These are phyloP conservation scores for Thyridium curvatum DNA, from an alignment of 2,329 filamentous ascomycete species.

Conservation along the genomic window DNA sequence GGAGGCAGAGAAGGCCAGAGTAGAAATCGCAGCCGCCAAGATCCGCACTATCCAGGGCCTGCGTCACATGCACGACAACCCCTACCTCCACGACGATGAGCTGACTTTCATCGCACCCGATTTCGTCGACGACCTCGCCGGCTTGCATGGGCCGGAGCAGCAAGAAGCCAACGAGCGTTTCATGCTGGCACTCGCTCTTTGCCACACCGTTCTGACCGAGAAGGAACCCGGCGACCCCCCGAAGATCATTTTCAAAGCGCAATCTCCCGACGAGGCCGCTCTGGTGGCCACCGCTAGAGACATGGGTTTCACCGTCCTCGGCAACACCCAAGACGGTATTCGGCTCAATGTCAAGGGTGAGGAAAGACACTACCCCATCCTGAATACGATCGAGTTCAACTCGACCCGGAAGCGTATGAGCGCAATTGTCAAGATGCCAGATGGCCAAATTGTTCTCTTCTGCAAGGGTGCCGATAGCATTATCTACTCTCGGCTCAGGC, in stretches of 20 bases:
- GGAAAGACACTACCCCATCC: slow-evolving; percentile 76
- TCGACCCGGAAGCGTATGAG: slow-evolving; percentile 97
- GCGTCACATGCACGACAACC: slow-evolving; percentile 77
- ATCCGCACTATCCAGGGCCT: slow-evolving; percentile 65
- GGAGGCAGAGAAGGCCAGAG: slow-evolving; percentile 64
- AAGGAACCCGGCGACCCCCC: slow-evolving; percentile 84
- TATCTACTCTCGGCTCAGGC: slow-evolving; percentile 86
- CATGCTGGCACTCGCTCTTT: slow-evolving; percentile 92
- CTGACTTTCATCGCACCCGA: slow-evolving; percentile 90
- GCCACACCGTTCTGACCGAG: slow-evolving; percentile 93
- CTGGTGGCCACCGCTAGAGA: slow-evolving; percentile 91
- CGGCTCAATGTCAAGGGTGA: slow-evolving; percentile 81
- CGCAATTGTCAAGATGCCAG: slow-evolving; percentile 89
- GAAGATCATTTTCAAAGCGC: slow-evolving; percentile 89
- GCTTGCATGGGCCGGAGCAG: slow-evolving; percentile 71
- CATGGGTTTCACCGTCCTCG: slow-evolving; percentile 89
- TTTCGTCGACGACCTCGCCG: slow-evolving; percentile 76
- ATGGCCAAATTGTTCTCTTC: slow-evolving; percentile 82
- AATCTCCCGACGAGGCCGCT: slow-evolving; percentile 94
- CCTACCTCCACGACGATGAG: slow-evolving; percentile 82
- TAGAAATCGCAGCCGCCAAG: slow-evolving; percentile 75
- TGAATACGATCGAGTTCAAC: slow-evolving; percentile 97
- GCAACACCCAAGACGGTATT: slow-evolving; percentile 72
- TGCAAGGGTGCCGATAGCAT: slow-evolving; percentile 98
- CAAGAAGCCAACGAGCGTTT: slow-evolving; percentile 76